phyloP scores from a whole-genome alignment of 306 rosid genomes.

The Medicago ruthenica region DNA sequence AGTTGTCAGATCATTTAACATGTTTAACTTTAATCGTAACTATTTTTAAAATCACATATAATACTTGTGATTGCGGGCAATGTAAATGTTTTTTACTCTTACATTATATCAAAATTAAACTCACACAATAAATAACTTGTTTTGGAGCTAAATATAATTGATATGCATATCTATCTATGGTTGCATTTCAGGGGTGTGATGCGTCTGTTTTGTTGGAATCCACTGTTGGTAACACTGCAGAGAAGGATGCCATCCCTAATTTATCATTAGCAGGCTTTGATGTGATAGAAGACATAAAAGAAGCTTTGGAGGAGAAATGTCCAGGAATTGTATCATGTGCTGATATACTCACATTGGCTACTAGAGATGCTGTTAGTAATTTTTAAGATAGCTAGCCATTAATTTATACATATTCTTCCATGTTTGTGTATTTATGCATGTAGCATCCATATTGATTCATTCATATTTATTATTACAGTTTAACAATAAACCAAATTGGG shows the following conservation, averaged over 20 bases:
- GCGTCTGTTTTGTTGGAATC: slow-evolving; percentile 64
- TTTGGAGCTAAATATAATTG: too few relatives aligned
- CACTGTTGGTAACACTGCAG: slow-evolving; percentile 46
- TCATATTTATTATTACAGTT: slow-evolving; percentile 44
- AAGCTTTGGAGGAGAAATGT: slow-evolving; percentile 50
- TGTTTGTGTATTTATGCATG: too few relatives aligned
- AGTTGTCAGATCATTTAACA: too few relatives aligned
- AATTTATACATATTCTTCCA: background rate
- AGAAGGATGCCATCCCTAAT: slow-evolving; percentile 58
- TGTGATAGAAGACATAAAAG: slow-evolving; percentile 62
- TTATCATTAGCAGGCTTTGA: slow-evolving; percentile 54
- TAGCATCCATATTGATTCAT: background rate
- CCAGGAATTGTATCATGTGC: slow-evolving; percentile 67
- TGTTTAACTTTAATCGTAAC: too few relatives aligned
- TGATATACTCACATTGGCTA: slow-evolving; percentile 59
- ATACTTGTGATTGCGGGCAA: too few relatives aligned
- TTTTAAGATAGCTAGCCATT: slow-evolving; percentile 31
- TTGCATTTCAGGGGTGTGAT: slow-evolving; percentile 62
- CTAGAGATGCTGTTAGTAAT: slow-evolving; percentile 62
- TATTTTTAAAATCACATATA: too few relatives aligned
- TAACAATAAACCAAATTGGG: slow-evolving; percentile 47
- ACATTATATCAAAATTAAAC: too few relatives aligned
- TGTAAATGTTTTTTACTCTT: too few relatives aligned
- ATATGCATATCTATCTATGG: background rate
- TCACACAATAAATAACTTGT: too few relatives aligned